Conservation (phyloP, 140 eudicot species). For the Flaveria floridana region DNA sequence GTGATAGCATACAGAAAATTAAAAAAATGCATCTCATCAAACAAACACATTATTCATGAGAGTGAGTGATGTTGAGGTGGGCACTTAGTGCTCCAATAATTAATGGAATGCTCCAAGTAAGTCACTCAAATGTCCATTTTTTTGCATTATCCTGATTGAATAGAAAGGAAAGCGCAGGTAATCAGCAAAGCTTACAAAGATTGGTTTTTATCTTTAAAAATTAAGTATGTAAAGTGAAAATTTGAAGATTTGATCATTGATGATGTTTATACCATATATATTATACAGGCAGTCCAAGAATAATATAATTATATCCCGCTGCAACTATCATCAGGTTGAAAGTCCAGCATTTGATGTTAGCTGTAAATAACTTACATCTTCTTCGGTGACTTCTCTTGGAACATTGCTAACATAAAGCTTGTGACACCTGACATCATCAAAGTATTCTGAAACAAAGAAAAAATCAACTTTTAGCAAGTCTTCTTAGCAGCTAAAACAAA, state of each 20-base stretch:
- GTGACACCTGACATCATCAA: conserved; percentile 40
- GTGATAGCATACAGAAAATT: conserved; percentile 27
- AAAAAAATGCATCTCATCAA: conserved; percentile 4
- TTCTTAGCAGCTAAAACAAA: conserved; percentile 4
- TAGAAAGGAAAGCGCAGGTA: not conserved
- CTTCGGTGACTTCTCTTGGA: conserved; percentile 51
- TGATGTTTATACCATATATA: not conserved
- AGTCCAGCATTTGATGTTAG: conserved; percentile 15
- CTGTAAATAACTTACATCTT: conserved; percentile 54
- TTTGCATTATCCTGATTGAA: conserved; percentile 3
- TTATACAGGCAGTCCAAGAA: not conserved
- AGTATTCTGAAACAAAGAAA: conserved; percentile 37
- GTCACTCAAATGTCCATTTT: conserved; percentile 9
- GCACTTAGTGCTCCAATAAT: conserved; percentile 15
- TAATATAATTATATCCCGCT: not conserved
- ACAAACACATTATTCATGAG: conserved; percentile 11
- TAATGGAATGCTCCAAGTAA: conserved; percentile 24
- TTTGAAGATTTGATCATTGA: conserved; percentile 7
- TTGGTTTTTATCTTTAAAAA: not conserved
- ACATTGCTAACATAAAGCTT: conserved; percentile 59
- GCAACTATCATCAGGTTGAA: conserved; percentile 14
- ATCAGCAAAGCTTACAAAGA: not conserved
- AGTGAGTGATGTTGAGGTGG: not conserved
- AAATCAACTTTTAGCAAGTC: conserved; percentile 17
- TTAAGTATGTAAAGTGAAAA: not conserved